Conservation (phyloP, 2,329 filamentous ascomycete genomes). For the Didymella pomorum region DNA sequence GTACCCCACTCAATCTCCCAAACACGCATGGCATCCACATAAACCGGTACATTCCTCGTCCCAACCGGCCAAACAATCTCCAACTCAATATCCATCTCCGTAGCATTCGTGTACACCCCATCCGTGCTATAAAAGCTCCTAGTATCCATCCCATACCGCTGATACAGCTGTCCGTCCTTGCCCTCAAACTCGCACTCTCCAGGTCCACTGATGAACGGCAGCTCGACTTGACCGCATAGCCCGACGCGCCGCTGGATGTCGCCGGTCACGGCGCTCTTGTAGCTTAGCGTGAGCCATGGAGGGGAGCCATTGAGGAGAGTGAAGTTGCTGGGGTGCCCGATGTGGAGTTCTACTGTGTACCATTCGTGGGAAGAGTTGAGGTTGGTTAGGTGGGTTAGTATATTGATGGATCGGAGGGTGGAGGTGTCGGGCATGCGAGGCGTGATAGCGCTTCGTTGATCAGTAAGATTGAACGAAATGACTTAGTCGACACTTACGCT, state of each 20-base stretch:
- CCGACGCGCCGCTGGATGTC: not conserved
- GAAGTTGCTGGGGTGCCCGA: constrained; percentile 1
- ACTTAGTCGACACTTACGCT: not conserved
- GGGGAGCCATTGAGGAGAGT: not conserved
- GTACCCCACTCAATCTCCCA: constrained; percentile 8
- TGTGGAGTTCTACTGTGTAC: constrained; percentile 1
- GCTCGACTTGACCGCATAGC: not conserved
- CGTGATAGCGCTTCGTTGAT: not conserved
- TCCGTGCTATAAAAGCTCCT: constrained; percentile 1
- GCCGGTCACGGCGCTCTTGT: not conserved
- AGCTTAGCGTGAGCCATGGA: constrained; percentile 1
- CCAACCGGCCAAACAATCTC: constrained; percentile 7
- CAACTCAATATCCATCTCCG: constrained; percentile 5
- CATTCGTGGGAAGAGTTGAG: constrained; percentile 9
- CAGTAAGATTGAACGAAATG: not conserved
- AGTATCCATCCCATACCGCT: constrained; percentile 8
- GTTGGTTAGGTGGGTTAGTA: not conserved
- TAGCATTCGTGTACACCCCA: not conserved
- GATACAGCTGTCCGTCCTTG: not conserved
- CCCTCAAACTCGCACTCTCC: not conserved
- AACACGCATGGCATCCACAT: constrained; percentile 1
- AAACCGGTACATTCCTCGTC: not conserved
- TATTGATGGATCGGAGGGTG: not conserved
- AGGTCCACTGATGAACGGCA: not conserved
- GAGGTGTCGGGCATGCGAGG: constrained; percentile 1